These are phyloP conservation scores for Amaranthus palmeri DNA, from an alignment of 148 eudicot genomes.

Conservation along the genomic window DNA sequence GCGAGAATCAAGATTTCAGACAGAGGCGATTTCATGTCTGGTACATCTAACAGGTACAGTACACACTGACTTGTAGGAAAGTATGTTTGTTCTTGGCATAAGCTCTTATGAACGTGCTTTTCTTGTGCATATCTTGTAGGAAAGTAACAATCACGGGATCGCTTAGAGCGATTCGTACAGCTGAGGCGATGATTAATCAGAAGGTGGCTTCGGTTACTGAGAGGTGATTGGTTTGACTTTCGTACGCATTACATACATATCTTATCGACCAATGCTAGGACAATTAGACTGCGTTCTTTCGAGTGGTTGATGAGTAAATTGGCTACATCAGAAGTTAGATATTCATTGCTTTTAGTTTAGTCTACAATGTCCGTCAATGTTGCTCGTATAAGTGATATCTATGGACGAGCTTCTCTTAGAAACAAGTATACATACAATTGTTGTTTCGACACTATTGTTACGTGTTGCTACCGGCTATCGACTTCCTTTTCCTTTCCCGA, in stretches of 20 bases:
- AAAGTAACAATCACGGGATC: slow-evolving; percentile 96
- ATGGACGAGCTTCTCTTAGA: slow-evolving; percentile 10
- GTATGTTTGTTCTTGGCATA: background rate
- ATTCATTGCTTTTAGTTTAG: slow-evolving; percentile 1
- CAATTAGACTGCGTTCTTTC: slow-evolving; percentile 10
- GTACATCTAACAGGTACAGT: slow-evolving; percentile 80
- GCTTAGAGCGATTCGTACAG: slow-evolving; percentile 62
- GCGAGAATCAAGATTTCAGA: slow-evolving; percentile 95
- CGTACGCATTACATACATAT: background rate
- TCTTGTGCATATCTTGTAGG: slow-evolving; percentile 37
- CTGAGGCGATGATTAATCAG: slow-evolving; percentile 75
- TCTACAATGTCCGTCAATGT: slow-evolving; percentile 6
- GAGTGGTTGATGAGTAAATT: slow-evolving; percentile 17
- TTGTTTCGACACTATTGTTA: slow-evolving; percentile 15
- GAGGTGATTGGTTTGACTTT: slow-evolving; percentile 30
- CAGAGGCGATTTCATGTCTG: slow-evolving; percentile 89
- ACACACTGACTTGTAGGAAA: background rate
- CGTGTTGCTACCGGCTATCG: slow-evolving; percentile 13
- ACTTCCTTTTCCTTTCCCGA: background rate
- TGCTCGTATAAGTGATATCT: slow-evolving; percentile 15
- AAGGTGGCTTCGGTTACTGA: slow-evolving; percentile 68
- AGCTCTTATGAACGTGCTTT: background rate
- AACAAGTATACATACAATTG: slow-evolving; percentile 19
- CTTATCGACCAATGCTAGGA: background rate
- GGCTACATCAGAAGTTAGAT: slow-evolving; percentile 11